A percentile compares a stretch with the other conserved stretches of the same genome.
Conservation (phyloP, 768 basidiomycete genomes). For the Tricholoma furcatifolium region DNA sequence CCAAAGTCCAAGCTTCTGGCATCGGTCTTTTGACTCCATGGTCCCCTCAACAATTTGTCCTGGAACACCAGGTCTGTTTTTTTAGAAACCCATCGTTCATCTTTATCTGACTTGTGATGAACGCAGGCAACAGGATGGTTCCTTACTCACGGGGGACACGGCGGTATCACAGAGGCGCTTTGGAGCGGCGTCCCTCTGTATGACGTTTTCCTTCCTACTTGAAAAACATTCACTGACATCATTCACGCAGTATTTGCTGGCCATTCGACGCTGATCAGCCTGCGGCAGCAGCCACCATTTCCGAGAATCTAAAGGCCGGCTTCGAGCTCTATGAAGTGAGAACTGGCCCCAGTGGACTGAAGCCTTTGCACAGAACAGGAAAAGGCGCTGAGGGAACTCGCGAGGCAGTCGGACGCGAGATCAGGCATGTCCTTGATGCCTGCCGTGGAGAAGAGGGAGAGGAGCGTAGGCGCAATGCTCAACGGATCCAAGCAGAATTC, state of each 20-base stretch:
- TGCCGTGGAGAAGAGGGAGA: slow-evolving; percentile 12
- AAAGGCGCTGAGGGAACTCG: slow-evolving; percentile 11
- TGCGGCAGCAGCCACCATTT: slow-evolving; percentile 12
- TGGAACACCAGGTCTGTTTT: slow-evolving; percentile 20
- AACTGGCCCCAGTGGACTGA: slow-evolving; percentile 13
- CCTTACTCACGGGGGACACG: slow-evolving; percentile 21
- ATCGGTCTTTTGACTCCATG: slow-evolving; percentile 17
- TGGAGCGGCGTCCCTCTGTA: slow-evolving; percentile 21
- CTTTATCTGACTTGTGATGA: too few species aligned
- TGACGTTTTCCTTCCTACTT: neutral
- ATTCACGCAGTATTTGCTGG: slow-evolving; percentile 19
- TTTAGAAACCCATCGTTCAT: neutral
- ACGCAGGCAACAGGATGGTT: slow-evolving; percentile 24
- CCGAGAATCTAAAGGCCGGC: slow-evolving; percentile 16
- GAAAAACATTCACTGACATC: neutral
- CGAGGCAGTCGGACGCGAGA: slow-evolving; percentile 15
- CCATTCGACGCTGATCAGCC: slow-evolving; percentile 23
- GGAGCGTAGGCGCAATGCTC: slow-evolving; percentile 13
- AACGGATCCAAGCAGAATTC: slow-evolving; percentile 6
- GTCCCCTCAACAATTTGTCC: slow-evolving; percentile 21
- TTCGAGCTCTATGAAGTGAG: slow-evolving; percentile 22
- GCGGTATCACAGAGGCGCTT: slow-evolving; percentile 20
- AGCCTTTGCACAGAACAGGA: slow-evolving; percentile 11
- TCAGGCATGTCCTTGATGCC: slow-evolving; percentile 8
- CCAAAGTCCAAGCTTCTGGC: slow-evolving; percentile 14